These are phyloP conservation scores for Antarctomyces pellizariae DNA, from an alignment of 495 filamentous ascomycete genomes.

Conservation along the genomic window DNA sequence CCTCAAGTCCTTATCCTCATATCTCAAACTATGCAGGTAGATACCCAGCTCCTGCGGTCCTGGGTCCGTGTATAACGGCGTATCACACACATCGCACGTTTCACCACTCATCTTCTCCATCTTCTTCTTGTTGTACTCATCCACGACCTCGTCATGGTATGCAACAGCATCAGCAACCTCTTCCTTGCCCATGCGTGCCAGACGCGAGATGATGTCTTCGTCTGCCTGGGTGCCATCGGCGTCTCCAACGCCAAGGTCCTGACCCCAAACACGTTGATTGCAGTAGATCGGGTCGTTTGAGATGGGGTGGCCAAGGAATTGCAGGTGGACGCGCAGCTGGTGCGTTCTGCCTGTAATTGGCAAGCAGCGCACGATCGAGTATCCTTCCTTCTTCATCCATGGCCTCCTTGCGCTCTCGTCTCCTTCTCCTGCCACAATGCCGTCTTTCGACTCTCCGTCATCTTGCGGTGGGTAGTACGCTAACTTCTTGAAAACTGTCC, in stretches of 20 bases:
- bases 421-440: slow-evolving; percentile 4
- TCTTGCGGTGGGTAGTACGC: slow-evolving; percentile 46
- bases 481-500: slow-evolving; percentile 71
- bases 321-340: slow-evolving; percentile 83
- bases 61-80: slow-evolving; percentile 80
- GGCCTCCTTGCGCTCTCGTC: slow-evolving; percentile 6
- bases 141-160: slow-evolving; percentile 82
- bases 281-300: slow-evolving; percentile 94
- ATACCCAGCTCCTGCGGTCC: slow-evolving; percentile 74
- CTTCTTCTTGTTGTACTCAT: slow-evolving; percentile 59
- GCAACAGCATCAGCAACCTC: slow-evolving; percentile 75
- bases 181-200: slow-evolving; percentile 81
- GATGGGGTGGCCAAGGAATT: slow-evolving; percentile 86
- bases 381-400: slow-evolving; percentile 32
- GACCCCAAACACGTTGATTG: slow-evolving; percentile 77
- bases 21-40: slow-evolving; percentile 77
- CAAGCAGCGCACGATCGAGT: slow-evolving; percentile 85
- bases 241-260: slow-evolving; percentile 48
- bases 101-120: slow-evolving; percentile 84
- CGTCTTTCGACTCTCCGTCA: slow-evolving; percentile 10
- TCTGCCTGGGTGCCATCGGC: slow-evolving; percentile 39
- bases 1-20: slow-evolving; percentile 52
- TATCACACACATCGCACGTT: slow-evolving; percentile 56
- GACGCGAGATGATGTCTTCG: slow-evolving; percentile 65
- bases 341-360: slow-evolving; percentile 88